Conservation (phyloP, 2,329 filamentous ascomycete genomes). For the Cercospora zeae-maydis region DNA sequence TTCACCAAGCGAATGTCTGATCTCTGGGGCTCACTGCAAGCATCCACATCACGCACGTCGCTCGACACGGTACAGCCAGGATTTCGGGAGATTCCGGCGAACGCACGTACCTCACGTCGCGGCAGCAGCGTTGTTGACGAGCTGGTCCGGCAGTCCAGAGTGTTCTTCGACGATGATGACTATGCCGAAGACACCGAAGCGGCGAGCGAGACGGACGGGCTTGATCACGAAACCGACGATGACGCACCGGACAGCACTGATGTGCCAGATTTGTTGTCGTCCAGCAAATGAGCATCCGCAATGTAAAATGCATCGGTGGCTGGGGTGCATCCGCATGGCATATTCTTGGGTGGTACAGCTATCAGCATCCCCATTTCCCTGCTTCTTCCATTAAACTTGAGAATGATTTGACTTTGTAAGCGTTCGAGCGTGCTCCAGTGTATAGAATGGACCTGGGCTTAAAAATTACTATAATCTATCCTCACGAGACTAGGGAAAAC, state of each 20-base stretch:
- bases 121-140: conserved; percentile 43
- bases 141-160: conserved; percentile 44
- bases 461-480: not conserved
- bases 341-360: not conserved
- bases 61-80: conserved; percentile 24
- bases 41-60: conserved; percentile 21
- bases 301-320: not conserved
- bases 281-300: not conserved
- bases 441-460: not conserved
- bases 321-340: not conserved
- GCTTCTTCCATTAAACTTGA: not conserved
- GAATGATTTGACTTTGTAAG: not conserved
- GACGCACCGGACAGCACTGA: not conserved
- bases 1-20: conserved; percentile 33
- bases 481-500: not conserved
- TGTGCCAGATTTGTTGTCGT: not conserved
- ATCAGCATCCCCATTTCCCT: not conserved
- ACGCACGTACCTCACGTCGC: conserved; percentile 17
- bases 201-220: conserved; percentile 8
- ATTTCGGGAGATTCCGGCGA: conserved; percentile 11
- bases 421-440: not conserved
- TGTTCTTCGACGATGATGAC: conserved; percentile 50
- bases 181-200: conserved; percentile 30
- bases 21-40: conserved; percentile 28
- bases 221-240: conserved; percentile 13